Evolutionary conservation across 2,329 filamentous ascomycete genomes (phyloP), one percentile per base, ranked within the genome.

Genomic region (Penicillium sp.): DNA sequence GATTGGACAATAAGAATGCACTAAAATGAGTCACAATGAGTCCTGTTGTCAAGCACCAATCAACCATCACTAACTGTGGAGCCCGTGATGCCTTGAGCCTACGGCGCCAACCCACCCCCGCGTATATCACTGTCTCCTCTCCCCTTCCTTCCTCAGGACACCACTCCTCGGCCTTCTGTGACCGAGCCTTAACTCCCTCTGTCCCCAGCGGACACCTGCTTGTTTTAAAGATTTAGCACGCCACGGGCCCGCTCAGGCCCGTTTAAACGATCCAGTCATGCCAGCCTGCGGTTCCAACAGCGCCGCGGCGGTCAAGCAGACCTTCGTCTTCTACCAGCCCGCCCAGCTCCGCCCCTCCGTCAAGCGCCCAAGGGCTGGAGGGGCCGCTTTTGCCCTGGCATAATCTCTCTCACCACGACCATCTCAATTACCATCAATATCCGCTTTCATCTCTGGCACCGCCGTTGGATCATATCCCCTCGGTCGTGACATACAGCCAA

Each of bases 21-120:
- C 56, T 59, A 60, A 59, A 60, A 61, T 61, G 59, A 61, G 59
- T 61, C 59, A 61, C 50, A n/a, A 52, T 61, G 59, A 61, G 56
- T 61, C 56, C 24, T 50, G 41, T 24, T 15, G 33, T 9, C 6
- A 27, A 10, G 2, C 9, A 23, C 56, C 57, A 60, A 60, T 57
- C 42, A 54, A 1, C 23, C 18, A 0, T 9, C 7, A 28, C 37
- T 41, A 9, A 25, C 6, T 12, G 43, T 47, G 55, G 51, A 27
- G 35, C 37, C 9, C 12, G 18, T 31, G 35, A 31, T 37, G 49
- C 49, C 38, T 41, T 44, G 42, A 42, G 33, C 35, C 25, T 37
- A 24, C 13, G 40, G 45, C 28, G 49, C 37, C 43, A 54, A 27
- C 29, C 23, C 15, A 15, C 39, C 46, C 18, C 29, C 31, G n/a